phyloP scores from a whole-genome alignment of 306 rosid genomes.

The Dalbergia cochinchinensis region DNA sequence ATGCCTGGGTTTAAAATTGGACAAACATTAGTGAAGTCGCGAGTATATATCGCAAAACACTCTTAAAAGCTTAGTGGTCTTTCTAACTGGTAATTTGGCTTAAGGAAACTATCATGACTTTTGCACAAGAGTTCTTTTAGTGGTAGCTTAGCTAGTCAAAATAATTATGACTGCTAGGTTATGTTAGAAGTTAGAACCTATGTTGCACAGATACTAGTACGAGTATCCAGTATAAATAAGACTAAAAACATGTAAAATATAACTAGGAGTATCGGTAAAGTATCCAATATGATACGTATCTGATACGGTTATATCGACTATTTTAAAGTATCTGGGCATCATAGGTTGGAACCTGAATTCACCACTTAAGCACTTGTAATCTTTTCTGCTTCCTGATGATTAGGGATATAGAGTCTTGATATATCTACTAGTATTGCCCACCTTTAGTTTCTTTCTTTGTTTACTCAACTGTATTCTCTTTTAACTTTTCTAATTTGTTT shows the following conservation, averaged over 20 bases:
- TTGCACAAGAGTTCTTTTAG: slow-evolving; percentile 17
- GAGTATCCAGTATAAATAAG: too few relatives aligned
- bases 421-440: slow-evolving; percentile 16
- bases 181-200: neutral
- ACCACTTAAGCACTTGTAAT: slow-evolving; percentile 28
- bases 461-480: slow-evolving; percentile 37
- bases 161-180: slow-evolving; percentile 30
- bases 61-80: slow-evolving; percentile 25
- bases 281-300: too few relatives aligned
- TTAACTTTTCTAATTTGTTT: slow-evolving; percentile 2
- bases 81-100: slow-evolving; percentile 38
- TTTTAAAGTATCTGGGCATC: too few relatives aligned
- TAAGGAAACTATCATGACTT: slow-evolving; percentile 8
- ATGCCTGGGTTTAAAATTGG: slow-evolving; percentile 73
- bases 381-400: slow-evolving; percentile 3
- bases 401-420: slow-evolving; percentile 9
- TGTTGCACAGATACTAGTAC: too few relatives aligned
- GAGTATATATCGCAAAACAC: slow-evolving; percentile 63
- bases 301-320: too few relatives aligned
- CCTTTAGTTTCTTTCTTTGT: slow-evolving; percentile 25
- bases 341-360: neutral
- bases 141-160: slow-evolving; percentile 14
- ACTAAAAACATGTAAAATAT: too few relatives aligned
- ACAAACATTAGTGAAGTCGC: slow-evolving; percentile 58
- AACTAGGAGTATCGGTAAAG: too few relatives aligned